phyloP scores from a whole-genome alignment of 2,329 filamentous ascomycete species.

The Alternaria metachromatica region DNA sequence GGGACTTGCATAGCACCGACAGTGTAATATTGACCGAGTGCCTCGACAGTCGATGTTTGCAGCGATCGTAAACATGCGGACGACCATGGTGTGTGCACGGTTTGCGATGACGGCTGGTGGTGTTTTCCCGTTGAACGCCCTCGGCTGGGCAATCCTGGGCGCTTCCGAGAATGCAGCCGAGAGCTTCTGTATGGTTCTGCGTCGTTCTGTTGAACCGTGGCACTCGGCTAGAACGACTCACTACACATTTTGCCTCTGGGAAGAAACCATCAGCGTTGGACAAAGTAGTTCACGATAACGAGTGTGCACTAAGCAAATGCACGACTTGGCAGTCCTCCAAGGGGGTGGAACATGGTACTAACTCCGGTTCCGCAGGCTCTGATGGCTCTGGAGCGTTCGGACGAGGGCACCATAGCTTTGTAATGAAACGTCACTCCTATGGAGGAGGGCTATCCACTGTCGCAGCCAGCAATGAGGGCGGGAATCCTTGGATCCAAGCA shows the following conservation, averaged over 20 bases:
- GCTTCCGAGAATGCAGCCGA: slow-evolving; percentile 23
- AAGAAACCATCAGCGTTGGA: not conserved
- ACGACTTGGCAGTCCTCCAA: not conserved
- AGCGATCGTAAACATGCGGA: not conserved
- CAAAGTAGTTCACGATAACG: slow-evolving; percentile 2
- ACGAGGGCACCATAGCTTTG: not conserved
- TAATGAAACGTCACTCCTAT: not conserved
- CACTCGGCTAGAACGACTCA: slow-evolving; percentile 1
- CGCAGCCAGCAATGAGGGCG: slow-evolving; percentile 10
- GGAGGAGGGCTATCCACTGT: not conserved
- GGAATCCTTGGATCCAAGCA: slow-evolving; percentile 30
- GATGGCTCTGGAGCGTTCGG: not conserved
- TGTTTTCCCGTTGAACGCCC: slow-evolving; percentile 13
- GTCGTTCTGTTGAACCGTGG: slow-evolving; percentile 10
- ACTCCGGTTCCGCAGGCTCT: not conserved
- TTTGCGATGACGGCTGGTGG: slow-evolving; percentile 27
- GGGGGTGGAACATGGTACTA: not conserved
- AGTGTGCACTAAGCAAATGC: not conserved
- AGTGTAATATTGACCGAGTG: not conserved
- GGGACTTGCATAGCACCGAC: slow-evolving; percentile 11
- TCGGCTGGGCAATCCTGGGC: slow-evolving; percentile 29
- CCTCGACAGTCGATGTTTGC: not conserved
- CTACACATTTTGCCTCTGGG: not conserved
- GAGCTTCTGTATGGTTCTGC: slow-evolving; percentile 15
- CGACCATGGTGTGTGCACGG: slow-evolving; percentile 1